Conservation (phyloP, 1,284 basidiomycete genomes). For the Trichosporon sp. region DNA sequence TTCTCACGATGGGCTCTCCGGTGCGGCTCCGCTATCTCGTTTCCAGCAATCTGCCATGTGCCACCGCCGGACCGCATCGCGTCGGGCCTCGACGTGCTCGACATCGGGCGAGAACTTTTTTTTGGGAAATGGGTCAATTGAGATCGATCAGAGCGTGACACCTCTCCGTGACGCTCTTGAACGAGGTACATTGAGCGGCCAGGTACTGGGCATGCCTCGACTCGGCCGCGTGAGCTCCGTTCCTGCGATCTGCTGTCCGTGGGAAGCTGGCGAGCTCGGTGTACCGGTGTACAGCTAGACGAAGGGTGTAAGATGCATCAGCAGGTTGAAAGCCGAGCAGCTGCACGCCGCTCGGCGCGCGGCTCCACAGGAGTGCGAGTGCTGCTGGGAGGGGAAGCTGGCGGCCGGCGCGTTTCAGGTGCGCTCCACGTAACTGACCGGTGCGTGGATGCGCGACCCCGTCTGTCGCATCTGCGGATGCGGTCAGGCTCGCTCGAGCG, state of each 20-base stretch:
- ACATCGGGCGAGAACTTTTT: not conserved
- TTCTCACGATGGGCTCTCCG: not conserved
- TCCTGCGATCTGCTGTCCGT: not conserved
- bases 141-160: not conserved
- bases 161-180: not conserved
- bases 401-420: not conserved
- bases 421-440: not conserved
- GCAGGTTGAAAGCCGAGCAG: not conserved
- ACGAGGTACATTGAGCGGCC: not conserved
- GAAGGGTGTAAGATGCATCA: not conserved
- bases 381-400: no score
- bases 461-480: not conserved
- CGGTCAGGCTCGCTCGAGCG: no score
- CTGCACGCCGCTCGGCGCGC: not conserved
- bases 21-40: not conserved
- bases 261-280: not conserved
- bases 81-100: not conserved
- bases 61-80: no score
- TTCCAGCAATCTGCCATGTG: no score
- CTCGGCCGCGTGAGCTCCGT: not conserved
- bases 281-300: not conserved
- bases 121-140: not conserved
- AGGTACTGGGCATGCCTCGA: not conserved
- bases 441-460: not conserved
- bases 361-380: no score